A percentile compares a stretch with the other conserved stretches of the same genome.
These are phyloP conservation scores for Oxyria digyna DNA, from an alignment of 148 eudicot species.

Conservation along the genomic window DNA sequence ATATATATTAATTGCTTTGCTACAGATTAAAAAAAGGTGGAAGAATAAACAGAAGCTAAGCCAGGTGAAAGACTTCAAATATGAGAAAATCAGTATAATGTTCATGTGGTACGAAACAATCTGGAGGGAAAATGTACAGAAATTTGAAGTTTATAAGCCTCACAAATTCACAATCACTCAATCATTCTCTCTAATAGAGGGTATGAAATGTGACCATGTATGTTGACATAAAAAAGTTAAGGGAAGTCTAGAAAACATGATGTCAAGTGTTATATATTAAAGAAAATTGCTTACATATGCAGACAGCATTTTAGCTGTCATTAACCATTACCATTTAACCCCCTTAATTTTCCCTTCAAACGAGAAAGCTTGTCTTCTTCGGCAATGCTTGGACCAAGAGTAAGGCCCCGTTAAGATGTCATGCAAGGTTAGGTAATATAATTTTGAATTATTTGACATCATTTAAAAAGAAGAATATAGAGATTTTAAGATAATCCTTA, in stretches of 20 bases:
- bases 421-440: too few relatives aligned
- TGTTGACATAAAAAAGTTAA: not conserved
- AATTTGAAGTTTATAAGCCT: too few relatives aligned
- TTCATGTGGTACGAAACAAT: not conserved
- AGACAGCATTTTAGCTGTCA: not conserved
- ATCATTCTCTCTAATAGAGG: too few relatives aligned
- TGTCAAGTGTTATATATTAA: not conserved
- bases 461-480: too few relatives aligned
- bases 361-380: not conserved
- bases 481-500: too few relatives aligned
- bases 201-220: not conserved
- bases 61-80: conserved; percentile 2
- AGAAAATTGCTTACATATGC: not conserved
- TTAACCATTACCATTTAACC: too few relatives aligned
- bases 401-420: too few relatives aligned
- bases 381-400: not conserved
- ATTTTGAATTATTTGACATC: too few relatives aligned
- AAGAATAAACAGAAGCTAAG: not conserved
- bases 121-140: not conserved
- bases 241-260: not conserved
- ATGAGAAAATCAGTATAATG: not conserved
- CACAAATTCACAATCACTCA: not conserved
- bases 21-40: not conserved
- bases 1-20: not conserved
- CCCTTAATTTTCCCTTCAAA: not conserved